Conservation (phyloP, 1,284 basidiomycete species). For the Cutaneotrichosporon mucoides region DNA sequence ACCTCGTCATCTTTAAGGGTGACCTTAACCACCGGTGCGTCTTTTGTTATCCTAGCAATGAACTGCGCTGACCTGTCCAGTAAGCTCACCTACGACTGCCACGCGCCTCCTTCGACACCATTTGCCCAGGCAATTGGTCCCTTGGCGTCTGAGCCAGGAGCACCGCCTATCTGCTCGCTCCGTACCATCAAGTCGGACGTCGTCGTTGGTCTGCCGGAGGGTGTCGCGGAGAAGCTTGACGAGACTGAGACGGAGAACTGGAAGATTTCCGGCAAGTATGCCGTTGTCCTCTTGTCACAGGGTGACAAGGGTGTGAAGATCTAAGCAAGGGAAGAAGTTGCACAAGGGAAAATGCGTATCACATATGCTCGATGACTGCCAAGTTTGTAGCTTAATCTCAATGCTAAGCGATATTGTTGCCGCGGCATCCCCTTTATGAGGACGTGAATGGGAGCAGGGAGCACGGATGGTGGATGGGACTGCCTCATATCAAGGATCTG, state of each 20-base stretch:
- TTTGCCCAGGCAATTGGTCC: slow-evolving; percentile 91
- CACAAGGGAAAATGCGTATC: background rate
- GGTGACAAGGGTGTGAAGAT: slow-evolving; percentile 1
- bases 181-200: slow-evolving; percentile 84
- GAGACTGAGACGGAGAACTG: slow-evolving; percentile 78
- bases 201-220: slow-evolving; percentile 60
- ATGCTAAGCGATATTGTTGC: background rate
- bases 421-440: too few species aligned
- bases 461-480: too few species aligned
- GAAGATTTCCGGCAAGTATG: slow-evolving; percentile 96
- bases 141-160: slow-evolving; percentile 81
- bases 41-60: slow-evolving; percentile 34
- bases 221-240: slow-evolving; percentile 74
- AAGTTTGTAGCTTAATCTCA: background rate
- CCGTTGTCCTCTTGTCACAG: slow-evolving; percentile 2
- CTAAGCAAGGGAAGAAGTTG: background rate
- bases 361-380: background rate
- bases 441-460: too few species aligned
- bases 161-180: slow-evolving; percentile 78
- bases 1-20: slow-evolving; percentile 95
- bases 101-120: slow-evolving; percentile 82
- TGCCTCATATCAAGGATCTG: too few species aligned
- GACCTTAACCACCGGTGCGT: slow-evolving; percentile 75
- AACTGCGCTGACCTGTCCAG: slow-evolving; percentile 4
- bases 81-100: slow-evolving; percentile 85